Evolutionary conservation across 2,329 filamentous ascomycete species (phyloP).

Genomic region (Coniella vitis): DNA sequence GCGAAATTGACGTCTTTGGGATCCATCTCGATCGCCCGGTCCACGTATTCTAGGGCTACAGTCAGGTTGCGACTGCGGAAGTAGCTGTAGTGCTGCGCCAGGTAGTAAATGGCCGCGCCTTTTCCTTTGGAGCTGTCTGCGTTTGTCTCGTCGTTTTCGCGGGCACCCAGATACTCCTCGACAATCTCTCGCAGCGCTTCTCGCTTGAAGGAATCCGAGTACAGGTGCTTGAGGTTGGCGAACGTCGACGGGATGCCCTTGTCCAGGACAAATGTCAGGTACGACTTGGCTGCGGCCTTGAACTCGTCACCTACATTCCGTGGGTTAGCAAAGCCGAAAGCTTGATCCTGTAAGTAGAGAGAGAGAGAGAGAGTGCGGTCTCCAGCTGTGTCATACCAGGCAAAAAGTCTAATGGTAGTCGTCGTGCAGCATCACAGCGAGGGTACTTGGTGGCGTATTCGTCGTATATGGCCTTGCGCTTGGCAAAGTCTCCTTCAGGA

Average conservation of each 20-base stretch:
- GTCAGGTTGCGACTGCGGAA: conserved; percentile 73
- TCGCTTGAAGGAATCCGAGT: conserved; percentile 70
- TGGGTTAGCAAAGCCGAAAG: conserved; percentile 12
- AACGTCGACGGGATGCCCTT: conserved; percentile 95
- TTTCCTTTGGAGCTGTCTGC: conserved; percentile 54
- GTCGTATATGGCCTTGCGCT: conserved; percentile 63
- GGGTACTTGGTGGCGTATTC: conserved; percentile 76
- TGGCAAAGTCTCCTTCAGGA: conserved; percentile 47
- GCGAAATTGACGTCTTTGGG: conserved; percentile 82
- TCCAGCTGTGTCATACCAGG: conserved; percentile 43
- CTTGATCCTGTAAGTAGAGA: not conserved
- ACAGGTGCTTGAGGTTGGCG: conserved; percentile 91
- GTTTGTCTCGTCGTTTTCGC: conserved; percentile 33
- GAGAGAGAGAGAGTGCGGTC: not conserved
- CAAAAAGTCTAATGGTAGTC: conserved; percentile 85
- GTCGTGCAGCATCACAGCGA: conserved; percentile 75
- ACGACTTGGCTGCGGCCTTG: conserved; percentile 66
- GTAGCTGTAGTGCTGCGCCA: conserved; percentile 97
- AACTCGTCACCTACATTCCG: conserved; percentile 63
- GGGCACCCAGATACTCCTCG: conserved; percentile 65
- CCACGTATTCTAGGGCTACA: conserved; percentile 76
- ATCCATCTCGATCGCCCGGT: conserved; percentile 73
- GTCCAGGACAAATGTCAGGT: conserved; percentile 77
- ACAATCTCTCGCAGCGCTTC: conserved; percentile 69
- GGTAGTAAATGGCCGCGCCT: conserved; percentile 80